Evolutionary conservation across 2,329 filamentous ascomycete species (phyloP).

Genomic region (Hypoxylon sp.): DNA sequence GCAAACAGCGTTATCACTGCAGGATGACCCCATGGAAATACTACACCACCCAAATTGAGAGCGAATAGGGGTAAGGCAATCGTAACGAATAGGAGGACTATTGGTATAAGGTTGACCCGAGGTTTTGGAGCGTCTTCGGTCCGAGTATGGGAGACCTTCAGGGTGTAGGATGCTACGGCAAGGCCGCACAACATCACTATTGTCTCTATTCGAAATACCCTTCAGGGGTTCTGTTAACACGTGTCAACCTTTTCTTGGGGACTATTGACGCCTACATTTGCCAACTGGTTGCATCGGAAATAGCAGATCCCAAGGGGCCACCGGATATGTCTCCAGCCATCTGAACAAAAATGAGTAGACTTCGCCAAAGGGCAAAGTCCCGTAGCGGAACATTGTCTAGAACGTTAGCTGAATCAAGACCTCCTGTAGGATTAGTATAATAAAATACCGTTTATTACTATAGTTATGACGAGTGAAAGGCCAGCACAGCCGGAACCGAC

Average conservation of each 20-base stretch:
- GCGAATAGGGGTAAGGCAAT: constrained; percentile 32
- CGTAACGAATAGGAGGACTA: constrained; percentile 21
- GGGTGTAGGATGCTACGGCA: constrained; percentile 14
- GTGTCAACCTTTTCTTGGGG: background rate
- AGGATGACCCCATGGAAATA: constrained; percentile 25
- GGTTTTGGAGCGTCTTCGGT: constrained; percentile 16
- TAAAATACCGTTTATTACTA: constrained; percentile 27
- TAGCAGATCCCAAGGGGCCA: constrained; percentile 22
- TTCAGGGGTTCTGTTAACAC: constrained; percentile 15
- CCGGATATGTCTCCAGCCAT: constrained; percentile 33
- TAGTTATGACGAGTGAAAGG: constrained; percentile 20
- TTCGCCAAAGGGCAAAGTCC: constrained; percentile 32
- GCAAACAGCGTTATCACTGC: constrained; percentile 17
- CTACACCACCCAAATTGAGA: constrained; percentile 20
- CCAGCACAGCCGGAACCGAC: constrained; percentile 28
- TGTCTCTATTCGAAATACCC: constrained; percentile 26
- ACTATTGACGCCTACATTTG: constrained; percentile 17
- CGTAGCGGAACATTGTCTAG: constrained; percentile 28
- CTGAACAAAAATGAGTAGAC: constrained; percentile 28
- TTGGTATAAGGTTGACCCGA: constrained; percentile 16
- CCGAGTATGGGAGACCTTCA: constrained; percentile 7
- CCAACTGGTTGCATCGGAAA: constrained; percentile 27
- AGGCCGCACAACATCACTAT: constrained; percentile 31
- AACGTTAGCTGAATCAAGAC: constrained; percentile 1
- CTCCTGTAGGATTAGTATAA: background rate